Conservation (phyloP, 331 rosid species). For the Pyracantha coccinea region DNA sequence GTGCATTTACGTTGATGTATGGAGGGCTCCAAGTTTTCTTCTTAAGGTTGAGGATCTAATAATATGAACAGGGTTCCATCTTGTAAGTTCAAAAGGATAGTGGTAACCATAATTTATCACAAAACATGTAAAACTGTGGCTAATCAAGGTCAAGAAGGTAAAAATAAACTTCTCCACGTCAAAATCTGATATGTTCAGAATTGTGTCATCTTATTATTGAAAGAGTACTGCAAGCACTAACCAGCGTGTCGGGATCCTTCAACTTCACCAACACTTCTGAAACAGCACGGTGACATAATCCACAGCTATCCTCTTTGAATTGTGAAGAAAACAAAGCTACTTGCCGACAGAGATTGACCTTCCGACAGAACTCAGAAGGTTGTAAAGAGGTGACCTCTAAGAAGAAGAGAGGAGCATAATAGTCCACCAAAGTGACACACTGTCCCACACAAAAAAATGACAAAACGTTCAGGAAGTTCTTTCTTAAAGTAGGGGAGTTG, state of each 20-base stretch:
- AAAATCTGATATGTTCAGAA: neutral
- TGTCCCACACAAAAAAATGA: slow-evolving; percentile 17
- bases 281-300: slow-evolving; percentile 51
- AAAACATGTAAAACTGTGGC: neutral
- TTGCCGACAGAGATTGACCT: slow-evolving; percentile 52
- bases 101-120: neutral
- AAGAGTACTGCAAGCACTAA: slow-evolving; percentile 24
- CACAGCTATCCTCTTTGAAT: slow-evolving; percentile 60
- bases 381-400: slow-evolving; percentile 40
- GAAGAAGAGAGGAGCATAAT: slow-evolving; percentile 79
- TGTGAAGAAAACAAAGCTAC: slow-evolving; percentile 39
- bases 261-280: slow-evolving; percentile 50
- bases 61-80: neutral
- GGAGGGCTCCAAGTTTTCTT: neutral
- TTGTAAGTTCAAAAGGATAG: neutral
- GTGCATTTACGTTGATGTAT: neutral
- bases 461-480: neutral
- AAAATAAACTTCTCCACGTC: neutral
- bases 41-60: neutral
- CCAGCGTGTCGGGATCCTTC: slow-evolving; percentile 81
- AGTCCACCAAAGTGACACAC: slow-evolving; percentile 75
- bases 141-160: neutral
- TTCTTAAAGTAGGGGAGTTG: neutral
- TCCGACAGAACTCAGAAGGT: slow-evolving; percentile 60
- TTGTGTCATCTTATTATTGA: neutral